phyloP scores from a whole-genome alignment of 192 early-diverging fungal genomes.

The Coemansia sp. region DNA sequence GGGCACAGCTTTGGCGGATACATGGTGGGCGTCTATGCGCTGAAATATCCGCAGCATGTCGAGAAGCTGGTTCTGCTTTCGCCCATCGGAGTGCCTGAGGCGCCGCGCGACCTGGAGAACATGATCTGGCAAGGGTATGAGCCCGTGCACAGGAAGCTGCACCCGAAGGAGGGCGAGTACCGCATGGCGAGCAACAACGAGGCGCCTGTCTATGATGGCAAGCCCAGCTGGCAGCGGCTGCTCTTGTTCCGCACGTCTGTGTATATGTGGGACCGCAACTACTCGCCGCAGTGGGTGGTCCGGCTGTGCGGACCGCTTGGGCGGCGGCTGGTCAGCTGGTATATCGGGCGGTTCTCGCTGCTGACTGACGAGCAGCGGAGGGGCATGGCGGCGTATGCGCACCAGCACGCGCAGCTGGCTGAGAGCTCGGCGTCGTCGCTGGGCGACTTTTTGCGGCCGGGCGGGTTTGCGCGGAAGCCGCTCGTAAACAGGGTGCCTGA shows the following conservation, averaged over 20 bases:
- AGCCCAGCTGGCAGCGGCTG: conserved; percentile 42
- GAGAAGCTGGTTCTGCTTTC: conserved; percentile 86
- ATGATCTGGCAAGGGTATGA: conserved; percentile 38
- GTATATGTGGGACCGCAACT: conserved; percentile 74
- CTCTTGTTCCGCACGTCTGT: conserved; percentile 31
- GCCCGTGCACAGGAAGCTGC: conserved; percentile 18
- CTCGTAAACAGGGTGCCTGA: conserved; percentile 64
- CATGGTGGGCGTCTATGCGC: conserved; percentile 79
- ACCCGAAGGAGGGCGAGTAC: conserved; percentile 8
- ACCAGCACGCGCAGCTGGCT: conserved; percentile 73
- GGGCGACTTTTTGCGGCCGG: conserved; percentile 72
- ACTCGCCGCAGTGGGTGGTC: conserved; percentile 81
- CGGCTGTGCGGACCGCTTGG: conserved; percentile 79
- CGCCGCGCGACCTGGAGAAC: conserved; percentile 53
- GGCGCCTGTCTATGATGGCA: conserved; percentile 32
- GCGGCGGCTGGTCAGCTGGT: conserved; percentile 56
- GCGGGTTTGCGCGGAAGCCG: conserved; percentile 81
- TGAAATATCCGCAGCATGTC: conserved; percentile 84
- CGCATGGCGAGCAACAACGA: conserved; percentile 18
- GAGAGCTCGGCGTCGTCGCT: conserved; percentile 87
- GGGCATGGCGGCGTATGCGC: conserved; percentile 77
- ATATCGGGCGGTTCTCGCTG: conserved; percentile 66
- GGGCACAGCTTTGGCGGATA: conserved; percentile 92
- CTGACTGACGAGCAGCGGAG: conserved; percentile 67
- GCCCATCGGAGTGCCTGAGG: conserved; percentile 73